Evolutionary conservation across 2,329 filamentous ascomycete species (phyloP).

Genomic region (Aureobasidium sp.): DNA sequence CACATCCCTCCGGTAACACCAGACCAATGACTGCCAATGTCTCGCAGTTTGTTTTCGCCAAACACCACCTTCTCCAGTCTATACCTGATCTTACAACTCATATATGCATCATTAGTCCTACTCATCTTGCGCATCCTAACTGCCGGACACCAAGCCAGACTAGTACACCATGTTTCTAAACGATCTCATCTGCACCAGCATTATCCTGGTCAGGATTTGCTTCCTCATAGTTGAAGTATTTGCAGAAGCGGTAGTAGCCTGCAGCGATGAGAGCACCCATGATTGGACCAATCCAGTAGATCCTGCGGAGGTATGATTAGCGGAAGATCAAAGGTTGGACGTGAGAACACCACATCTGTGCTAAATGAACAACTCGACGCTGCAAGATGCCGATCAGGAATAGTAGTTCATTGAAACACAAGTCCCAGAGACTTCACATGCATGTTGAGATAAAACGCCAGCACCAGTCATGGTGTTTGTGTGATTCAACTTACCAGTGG

Average conservation of each 20-base stretch:
- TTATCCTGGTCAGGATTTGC: conserved; percentile 26
- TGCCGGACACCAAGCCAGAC: too few relatives aligned
- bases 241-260: conserved; percentile 25
- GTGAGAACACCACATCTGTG: too few relatives aligned
- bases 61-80: background rate
- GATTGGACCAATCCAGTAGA: conserved; percentile 25
- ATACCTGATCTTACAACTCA: background rate
- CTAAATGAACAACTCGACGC: too few relatives aligned
- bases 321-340: background rate
- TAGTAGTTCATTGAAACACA: too few relatives aligned
- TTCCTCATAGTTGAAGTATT: conserved; percentile 25
- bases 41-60: background rate
- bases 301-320: conserved; percentile 13
- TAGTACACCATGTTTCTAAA: background rate
- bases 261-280: conserved; percentile 20
- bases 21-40: background rate
- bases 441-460: too few relatives aligned
- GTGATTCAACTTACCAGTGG: conserved; percentile 19
- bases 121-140: background rate
- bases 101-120: background rate
- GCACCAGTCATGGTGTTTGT: background rate
- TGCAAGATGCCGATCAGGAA: too few relatives aligned
- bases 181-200: conserved; percentile 13
- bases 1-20: background rate
- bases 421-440: too few relatives aligned